Evolutionary conservation across 2,329 filamentous ascomycete species (phyloP).

Genomic region (Claviceps purpurea): DNA sequence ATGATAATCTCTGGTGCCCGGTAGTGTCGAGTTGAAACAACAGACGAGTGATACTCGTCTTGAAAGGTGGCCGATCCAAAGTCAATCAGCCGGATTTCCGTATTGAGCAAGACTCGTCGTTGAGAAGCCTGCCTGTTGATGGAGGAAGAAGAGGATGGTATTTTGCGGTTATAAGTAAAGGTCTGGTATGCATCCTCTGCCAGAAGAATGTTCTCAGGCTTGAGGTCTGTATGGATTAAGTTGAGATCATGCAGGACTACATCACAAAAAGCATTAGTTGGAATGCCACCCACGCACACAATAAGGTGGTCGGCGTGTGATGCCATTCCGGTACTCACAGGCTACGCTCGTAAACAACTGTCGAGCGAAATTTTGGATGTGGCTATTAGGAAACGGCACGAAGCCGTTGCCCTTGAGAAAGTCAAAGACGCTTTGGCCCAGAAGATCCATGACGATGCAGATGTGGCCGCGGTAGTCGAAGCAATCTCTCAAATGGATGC

Average conservation of each 20-base stretch:
- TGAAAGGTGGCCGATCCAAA: constrained; percentile 62
- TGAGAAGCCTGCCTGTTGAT: constrained; percentile 48
- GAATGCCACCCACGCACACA: neutral
- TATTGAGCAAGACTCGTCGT: constrained; percentile 51
- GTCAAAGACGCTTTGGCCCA: constrained; percentile 95
- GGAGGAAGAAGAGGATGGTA: constrained; percentile 51
- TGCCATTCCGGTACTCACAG: constrained; percentile 46
- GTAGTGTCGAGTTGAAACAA: constrained; percentile 58
- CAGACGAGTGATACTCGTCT: constrained; percentile 59
- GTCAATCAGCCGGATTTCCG: constrained; percentile 57
- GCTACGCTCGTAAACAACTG: constrained; percentile 97
- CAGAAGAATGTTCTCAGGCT: constrained; percentile 57
- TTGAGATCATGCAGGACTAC: constrained; percentile 90
- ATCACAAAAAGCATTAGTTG: neutral
- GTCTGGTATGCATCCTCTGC: constrained; percentile 54
- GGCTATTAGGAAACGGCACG: constrained; percentile 93
- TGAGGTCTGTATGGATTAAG: constrained; percentile 79
- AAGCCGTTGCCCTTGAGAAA: constrained; percentile 93
- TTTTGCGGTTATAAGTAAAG: constrained; percentile 57
- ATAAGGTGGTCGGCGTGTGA: neutral
- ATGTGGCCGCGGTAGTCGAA: constrained; percentile 98
- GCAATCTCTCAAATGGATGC: constrained; percentile 90
- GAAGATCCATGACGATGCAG: constrained; percentile 63
- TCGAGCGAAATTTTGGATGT: constrained; percentile 92
- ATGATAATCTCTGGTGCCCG: constrained; percentile 59